These are phyloP conservation scores for Arachnopeziza araneosa DNA, from an alignment of 2,329 filamentous ascomycete species.

Conservation along the genomic window DNA sequence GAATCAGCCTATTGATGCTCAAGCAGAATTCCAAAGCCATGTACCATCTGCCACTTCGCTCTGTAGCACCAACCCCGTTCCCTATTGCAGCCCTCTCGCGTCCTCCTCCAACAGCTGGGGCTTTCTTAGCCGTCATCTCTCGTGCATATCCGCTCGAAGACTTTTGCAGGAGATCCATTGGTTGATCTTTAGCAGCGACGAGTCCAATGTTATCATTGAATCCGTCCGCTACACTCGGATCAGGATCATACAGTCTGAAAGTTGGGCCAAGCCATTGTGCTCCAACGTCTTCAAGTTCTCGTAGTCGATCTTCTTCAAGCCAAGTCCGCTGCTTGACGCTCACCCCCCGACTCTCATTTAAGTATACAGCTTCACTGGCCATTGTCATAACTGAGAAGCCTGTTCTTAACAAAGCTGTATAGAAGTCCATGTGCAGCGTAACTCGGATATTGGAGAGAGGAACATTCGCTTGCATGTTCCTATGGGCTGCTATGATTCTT, in stretches of 20 bases:
- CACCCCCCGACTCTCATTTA: constrained; percentile 81
- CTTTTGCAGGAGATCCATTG: constrained; percentile 28
- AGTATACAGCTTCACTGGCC: constrained; percentile 90
- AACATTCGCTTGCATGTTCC: constrained; percentile 87
- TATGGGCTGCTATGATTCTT: constrained; percentile 66
- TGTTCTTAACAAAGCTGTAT: constrained; percentile 78
- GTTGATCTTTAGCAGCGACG: constrained; percentile 23
- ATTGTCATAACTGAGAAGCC: constrained; percentile 88
- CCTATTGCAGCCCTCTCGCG: constrained; percentile 35
- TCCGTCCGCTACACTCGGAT: constrained; percentile 20
- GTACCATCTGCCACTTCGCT: constrained; percentile 73
- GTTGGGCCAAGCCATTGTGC: constrained; percentile 30
- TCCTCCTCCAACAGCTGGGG: constrained; percentile 37
- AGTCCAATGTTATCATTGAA: constrained; percentile 26
- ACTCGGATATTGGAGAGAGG: constrained; percentile 77
- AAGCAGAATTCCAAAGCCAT: constrained; percentile 71
- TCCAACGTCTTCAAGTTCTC: constrained; percentile 60
- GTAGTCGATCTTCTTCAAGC: constrained; percentile 81
- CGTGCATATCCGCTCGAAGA: constrained; percentile 61
- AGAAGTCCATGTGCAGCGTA: constrained; percentile 89
- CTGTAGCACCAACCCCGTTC: constrained; percentile 71
- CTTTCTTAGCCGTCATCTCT: constrained; percentile 61
- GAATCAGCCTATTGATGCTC: constrained; percentile 63
- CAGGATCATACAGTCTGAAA: constrained; percentile 24
- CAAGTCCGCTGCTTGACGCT: constrained; percentile 74